Evolutionary conservation across 352 stramenopile species (phyloP), one percentile per base, ranked within the genome.

Genomic region (Globisporangium uncinulatum): DNA sequence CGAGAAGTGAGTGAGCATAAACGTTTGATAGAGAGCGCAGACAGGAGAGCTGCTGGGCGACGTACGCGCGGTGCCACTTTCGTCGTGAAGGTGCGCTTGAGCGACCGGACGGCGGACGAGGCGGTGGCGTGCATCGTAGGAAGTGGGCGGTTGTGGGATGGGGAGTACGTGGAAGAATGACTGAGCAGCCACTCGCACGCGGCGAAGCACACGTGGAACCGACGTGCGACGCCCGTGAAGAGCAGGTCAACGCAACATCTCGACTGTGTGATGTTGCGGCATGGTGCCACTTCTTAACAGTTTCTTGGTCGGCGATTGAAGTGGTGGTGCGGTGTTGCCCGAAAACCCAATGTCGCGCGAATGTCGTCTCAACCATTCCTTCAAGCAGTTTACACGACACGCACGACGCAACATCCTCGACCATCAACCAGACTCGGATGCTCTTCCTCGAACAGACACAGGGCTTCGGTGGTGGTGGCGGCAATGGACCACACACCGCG

Each of bases 381-480:
- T 9, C 14, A n/a, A 10, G 10, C 44, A 39, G 36, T 57, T 46
- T 37, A 57, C 51, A 39, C 42, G 10, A 39, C 34, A 13, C 10
- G 34, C 34, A 39, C 34, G 34, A 52, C 29, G 21, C 51, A 47
- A 15, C 51, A 64, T 19, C 9, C 6, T 14, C 11, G 8, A 47
- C 19, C 4, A 31, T 7, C 19, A 31, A 13, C 34, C 19, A 14
- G n/a, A n/a, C n/a, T n/a, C n/a, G n/a, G n/a, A 92, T 92, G 82
- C 69, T 89, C 37, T 92, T 92, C 67, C 66, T 92, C 21, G 82
- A 90, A 69, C 79, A 90, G 59, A 89, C 79, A 6, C 79, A 90
- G 64, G 82, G 82, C 66, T 89, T 87, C 51, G 74, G 67, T 44
- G 51, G 47, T 24, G 55, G 29, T 10, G 59, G 34, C 13, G 49